Evolutionary conservation across 768 basidiomycete species (phyloP).

Genomic region (Paxillus rubicundulus): DNA sequence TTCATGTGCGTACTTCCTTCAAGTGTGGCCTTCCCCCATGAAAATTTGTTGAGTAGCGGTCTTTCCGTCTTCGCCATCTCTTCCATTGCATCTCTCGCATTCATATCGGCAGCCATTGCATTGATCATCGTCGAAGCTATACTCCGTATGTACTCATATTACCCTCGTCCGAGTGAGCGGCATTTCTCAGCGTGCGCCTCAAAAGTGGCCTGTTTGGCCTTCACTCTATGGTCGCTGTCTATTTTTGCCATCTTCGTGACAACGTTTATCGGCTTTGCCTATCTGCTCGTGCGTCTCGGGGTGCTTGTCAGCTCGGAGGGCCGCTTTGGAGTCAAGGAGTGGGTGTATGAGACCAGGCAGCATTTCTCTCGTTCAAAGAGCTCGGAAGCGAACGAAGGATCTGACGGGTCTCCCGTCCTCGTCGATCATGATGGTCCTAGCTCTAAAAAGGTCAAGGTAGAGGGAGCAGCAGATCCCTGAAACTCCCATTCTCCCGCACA

Average conservation of each 20-base stretch:
- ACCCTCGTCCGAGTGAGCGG: background rate
- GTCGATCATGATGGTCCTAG: conserved; percentile 16
- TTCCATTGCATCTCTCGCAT: conserved; percentile 36
- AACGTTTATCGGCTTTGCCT: conserved; percentile 26
- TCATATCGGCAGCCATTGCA: conserved; percentile 32
- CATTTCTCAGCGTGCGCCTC: conserved; percentile 1
- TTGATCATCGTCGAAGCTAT: conserved; percentile 31
- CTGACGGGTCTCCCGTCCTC: conserved; percentile 25
- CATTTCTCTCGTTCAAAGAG: conserved; percentile 16
- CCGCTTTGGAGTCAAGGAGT: conserved; percentile 27
- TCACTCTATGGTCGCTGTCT: conserved; percentile 32
- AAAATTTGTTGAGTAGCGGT: conserved; percentile 16
- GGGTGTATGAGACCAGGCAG: conserved; percentile 28
- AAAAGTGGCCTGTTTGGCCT: conserved; percentile 35
- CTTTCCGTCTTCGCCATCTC: conserved; percentile 36
- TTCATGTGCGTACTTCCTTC: conserved; percentile 38
- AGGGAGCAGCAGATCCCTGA: conserved; percentile 7
- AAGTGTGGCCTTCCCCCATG: conserved; percentile 7
- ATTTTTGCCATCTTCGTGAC: conserved; percentile 36
- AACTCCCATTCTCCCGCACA: background rate
- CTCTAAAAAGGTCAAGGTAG: conserved; percentile 22
- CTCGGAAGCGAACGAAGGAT: conserved; percentile 23
- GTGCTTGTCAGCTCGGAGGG: conserved; percentile 36
- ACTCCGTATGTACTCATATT: conserved; percentile 21
- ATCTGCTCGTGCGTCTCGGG: conserved; percentile 34